Evolutionary conservation across 1,139 yeast genomes (phyloP), one percentile per base, ranked within the genome.

Genomic region (Casaregolazyma lundiana): DNA sequence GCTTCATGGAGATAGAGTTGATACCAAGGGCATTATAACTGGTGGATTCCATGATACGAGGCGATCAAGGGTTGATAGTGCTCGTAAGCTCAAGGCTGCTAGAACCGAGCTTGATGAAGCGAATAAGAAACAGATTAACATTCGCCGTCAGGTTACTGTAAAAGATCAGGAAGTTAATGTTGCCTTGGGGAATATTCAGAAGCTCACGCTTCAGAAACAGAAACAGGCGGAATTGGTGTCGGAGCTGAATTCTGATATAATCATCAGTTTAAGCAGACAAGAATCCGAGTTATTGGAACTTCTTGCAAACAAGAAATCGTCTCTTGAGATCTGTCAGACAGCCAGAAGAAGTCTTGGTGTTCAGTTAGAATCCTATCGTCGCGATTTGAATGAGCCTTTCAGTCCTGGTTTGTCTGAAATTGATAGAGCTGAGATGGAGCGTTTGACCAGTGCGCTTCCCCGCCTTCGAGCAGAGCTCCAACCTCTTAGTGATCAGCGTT

Each of bases 1-100:
- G 0, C 69, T 92, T 29, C 95, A 87, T 64, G 98, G 98, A 54
- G 97, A 92, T 62, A 73, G 87, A 54, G 88, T 88, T 39, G 95
- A 88, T 56, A 78, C 77, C 43, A 79, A 73, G 53, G 98, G 98
- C 64, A 85, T 84, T 1, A 67, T 92, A 46, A 81, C 89, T 15
- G 98, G 98, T 66, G 98, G 98, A 44, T 89, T 77, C 60, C 76
- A 86, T 56, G 95, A 88, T 59, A 76, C 74, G 53, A 76, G 78
- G 54, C 70, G 69, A 40, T 83, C 90, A 0, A 73, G 94, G 53
- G 66, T 90, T 41, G 95, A 87, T 56, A 80, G 85, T 2, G 71
- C 87, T 56, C 78, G 78, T 48, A 62, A 68, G 18, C 75, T 83
- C 52, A 70, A 76, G 15, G 72, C 67, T 47, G 78, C 83, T 59